A percentile compares a stretch with the other conserved stretches of the same genome.
These are phyloP conservation scores for Potentilla sterilis DNA, from an alignment of 306 rosid species.

Conservation along the genomic window DNA sequence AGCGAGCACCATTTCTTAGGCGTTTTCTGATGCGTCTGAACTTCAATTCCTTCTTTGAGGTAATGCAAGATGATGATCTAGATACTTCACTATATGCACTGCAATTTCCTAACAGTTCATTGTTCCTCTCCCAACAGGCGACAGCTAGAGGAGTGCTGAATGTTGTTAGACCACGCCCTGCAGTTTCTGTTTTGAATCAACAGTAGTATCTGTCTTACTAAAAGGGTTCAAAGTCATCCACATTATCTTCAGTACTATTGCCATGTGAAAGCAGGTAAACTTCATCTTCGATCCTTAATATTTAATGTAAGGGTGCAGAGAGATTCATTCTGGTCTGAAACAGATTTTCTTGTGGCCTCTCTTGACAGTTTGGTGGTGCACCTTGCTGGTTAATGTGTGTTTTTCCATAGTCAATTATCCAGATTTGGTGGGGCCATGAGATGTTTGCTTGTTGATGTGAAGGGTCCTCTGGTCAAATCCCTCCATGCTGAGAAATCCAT, in stretches of 20 bases:
- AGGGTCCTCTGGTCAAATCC: neutral
- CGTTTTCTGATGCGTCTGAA: conserved; percentile 89
- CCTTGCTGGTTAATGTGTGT: neutral
- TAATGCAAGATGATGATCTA: conserved; percentile 25
- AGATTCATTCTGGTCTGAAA: neutral
- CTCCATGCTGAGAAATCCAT: neutral
- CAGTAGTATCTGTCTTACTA: conserved; percentile 33
- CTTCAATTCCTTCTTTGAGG: conserved; percentile 91
- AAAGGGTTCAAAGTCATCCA: conserved; percentile 15
- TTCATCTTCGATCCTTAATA: neutral
- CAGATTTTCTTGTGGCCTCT: neutral
- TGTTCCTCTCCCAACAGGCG: conserved; percentile 46
- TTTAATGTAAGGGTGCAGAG: conserved; percentile 9
- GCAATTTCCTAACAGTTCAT: conserved; percentile 4
- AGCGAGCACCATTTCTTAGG: conserved; percentile 87
- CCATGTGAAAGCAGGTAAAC: conserved; percentile 17
- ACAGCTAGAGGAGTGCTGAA: conserved; percentile 92
- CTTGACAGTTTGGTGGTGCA: conserved; percentile 13
- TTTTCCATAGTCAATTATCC: neutral
- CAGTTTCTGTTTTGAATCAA: conserved; percentile 59
- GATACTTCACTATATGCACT: neutral
- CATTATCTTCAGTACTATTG: conserved; percentile 4
- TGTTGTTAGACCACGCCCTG: conserved; percentile 82
- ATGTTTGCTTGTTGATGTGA: neutral
- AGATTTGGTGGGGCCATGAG: conserved; percentile 8